Percentiles rank a stretch among this genome's conserved stretches.
Conservation (phyloP, 768 basidiomycete genomes). For the Boletus insuetus region DNA sequence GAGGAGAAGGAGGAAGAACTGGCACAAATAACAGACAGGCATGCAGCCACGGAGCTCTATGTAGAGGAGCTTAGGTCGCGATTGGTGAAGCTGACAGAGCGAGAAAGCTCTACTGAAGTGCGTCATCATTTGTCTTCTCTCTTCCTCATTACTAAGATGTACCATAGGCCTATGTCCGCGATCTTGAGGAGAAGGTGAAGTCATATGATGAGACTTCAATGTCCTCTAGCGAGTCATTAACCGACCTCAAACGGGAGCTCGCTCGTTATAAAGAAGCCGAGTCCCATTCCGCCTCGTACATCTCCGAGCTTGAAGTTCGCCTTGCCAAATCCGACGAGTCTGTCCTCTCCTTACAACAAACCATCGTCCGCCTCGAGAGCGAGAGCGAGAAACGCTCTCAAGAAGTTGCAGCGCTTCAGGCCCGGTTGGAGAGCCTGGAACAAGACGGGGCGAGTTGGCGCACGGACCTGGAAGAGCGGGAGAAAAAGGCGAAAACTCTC, state of each 20-base stretch:
- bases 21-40: conserved; percentile 59
- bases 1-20: conserved; percentile 89
- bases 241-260: conserved; percentile 83
- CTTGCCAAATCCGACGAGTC: conserved; percentile 79
- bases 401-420: conserved; percentile 69
- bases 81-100: conserved; percentile 78
- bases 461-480: conserved; percentile 79
- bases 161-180: conserved; percentile 82
- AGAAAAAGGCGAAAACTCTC: conserved; percentile 69
- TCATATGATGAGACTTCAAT: conserved; percentile 76
- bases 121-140: conserved; percentile 17
- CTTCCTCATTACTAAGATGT: conserved; percentile 1
- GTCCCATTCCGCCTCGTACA: conserved; percentile 69
- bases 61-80: conserved; percentile 82
- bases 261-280: conserved; percentile 74
- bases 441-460: conserved; percentile 81
- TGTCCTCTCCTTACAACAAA: conserved; percentile 60
- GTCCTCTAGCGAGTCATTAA: conserved; percentile 73
- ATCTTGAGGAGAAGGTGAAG: conserved; percentile 91
- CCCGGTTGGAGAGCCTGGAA: conserved; percentile 64
- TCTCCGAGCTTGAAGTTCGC: conserved; percentile 81
- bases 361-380: conserved; percentile 72
- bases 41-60: conserved; percentile 78
- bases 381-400: conserved; percentile 73
- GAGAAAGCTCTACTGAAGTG: conserved; percentile 92